Percentiles rank a stretch among this genome's conserved stretches.
phyloP scores from a whole-genome alignment of 2,329 filamentous ascomycete species.

The Pseudogymnoascus verrucosus region DNA sequence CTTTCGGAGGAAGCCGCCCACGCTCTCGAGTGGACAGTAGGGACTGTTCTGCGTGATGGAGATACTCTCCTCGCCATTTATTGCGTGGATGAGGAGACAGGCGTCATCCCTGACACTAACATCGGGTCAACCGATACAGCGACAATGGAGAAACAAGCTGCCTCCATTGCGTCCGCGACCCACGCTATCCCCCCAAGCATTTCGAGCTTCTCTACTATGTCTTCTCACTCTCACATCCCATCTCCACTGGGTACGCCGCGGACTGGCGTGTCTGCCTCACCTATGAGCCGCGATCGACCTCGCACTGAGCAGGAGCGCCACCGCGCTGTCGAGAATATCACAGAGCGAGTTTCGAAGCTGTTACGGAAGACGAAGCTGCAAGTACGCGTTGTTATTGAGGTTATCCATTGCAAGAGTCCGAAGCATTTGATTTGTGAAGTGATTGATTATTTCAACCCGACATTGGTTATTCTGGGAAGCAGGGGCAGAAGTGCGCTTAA shows the following conservation, averaged over 20 bases:
- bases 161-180: conserved; percentile 56
- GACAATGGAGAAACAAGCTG: conserved; percentile 67
- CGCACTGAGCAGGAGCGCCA: conserved; percentile 71
- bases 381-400: conserved; percentile 87
- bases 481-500: conserved; percentile 87
- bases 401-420: conserved; percentile 96
- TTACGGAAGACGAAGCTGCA: conserved; percentile 87
- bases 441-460: conserved; percentile 87
- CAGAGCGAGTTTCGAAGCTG: conserved; percentile 73
- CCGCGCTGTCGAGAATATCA: conserved; percentile 75
- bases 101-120: conserved; percentile 35
- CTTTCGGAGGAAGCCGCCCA: conserved; percentile 90
- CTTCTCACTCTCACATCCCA: conserved; percentile 1
- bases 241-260: conserved; percentile 17
- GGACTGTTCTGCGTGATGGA: conserved; percentile 86
- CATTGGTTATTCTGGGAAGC: conserved; percentile 86
- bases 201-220: not conserved
- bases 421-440: conserved; percentile 95
- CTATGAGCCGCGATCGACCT: conserved; percentile 39
- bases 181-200: not conserved
- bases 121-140: conserved; percentile 53
- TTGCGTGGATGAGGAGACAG: conserved; percentile 81
- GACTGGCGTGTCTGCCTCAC: conserved; percentile 21
- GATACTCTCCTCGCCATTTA: conserved; percentile 92
- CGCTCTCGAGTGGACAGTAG: conserved; percentile 94